Base-by-base conservation (phyloP, 2,329 filamentous ascomycete genomes). In the Mycosphaerella sp. region DNA sequence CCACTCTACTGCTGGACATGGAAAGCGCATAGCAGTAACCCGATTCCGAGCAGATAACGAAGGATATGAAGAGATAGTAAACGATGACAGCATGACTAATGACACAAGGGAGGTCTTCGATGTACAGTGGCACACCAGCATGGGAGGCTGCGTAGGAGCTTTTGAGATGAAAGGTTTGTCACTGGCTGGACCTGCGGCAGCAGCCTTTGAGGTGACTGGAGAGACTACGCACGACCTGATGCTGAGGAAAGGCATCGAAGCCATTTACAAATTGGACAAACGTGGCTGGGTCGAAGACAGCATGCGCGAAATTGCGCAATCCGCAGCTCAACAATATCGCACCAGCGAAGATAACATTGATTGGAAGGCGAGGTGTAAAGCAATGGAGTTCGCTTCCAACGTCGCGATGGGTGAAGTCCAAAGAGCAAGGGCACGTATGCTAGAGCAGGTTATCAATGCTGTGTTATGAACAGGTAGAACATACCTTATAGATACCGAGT, bases 91-190 rank as follows among this genome's bases (percentile, higher is more conserved):
- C 36, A 69, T 67, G 6, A 69, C 70, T 28, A 68, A 70, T 27
- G 66, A 61, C 0, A 62, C 73, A 12, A 66, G 72, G 12, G 70
- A 73, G 8, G 66, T 70, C 0, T 76, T 71, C 46, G 73, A 76
- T 47, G 61, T 77, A 1, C 67, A 59, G 25, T 76, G 75, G 65
- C 66, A 61, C 2, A 66, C 71, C 2, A 62, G 64, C 1, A 69
- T 74, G 56, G 73, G 71, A 2, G 66, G 67, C 0, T 62, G 73
- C 30, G 65, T 59, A 0, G 74, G 72, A 0, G 66, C 70, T 42
- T 76, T 75, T 62, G 64, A 64, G 16, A 65, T 72, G 12, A 73
- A 72, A 44, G 71, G 71, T 0, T 47, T 76, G 2, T 57, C 54
- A 1, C 51, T 68, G 4, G 52, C 34, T 2, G 16, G 43, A 13